Percentiles rank a stretch among this genome's conserved stretches.
phyloP scores from a whole-genome alignment of 345 rosid genomes.

The Populus ilicifolia region DNA sequence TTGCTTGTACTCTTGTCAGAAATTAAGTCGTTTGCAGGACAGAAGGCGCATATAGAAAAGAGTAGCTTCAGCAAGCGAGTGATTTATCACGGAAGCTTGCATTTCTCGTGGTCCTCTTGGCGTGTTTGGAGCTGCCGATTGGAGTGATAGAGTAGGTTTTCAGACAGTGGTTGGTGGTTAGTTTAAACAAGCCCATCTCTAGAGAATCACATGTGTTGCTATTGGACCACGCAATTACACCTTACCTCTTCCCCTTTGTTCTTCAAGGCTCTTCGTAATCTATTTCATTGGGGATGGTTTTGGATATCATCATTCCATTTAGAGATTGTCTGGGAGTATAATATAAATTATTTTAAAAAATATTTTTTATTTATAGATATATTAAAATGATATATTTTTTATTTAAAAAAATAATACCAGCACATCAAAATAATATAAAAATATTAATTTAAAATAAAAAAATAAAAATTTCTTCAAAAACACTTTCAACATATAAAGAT shows the following conservation, averaged over 20 bases:
- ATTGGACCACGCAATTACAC: slow-evolving; percentile 1
- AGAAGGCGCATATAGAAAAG: neutral
- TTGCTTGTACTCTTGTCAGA: slow-evolving; percentile 1
- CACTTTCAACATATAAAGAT: too few species aligned
- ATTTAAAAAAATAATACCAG: too few species aligned
- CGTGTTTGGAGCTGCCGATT: neutral
- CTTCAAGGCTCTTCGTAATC: neutral
- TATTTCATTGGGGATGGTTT: neutral
- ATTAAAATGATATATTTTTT: too few species aligned
- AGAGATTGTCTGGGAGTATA: too few species aligned
- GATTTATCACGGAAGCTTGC: neutral
- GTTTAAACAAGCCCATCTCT: neutral
- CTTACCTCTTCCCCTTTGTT: neutral
- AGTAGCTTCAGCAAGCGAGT: too few species aligned
- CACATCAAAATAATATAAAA: too few species aligned
- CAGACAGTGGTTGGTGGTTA: neutral
- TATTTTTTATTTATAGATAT: too few species aligned
- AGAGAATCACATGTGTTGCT: neutral
- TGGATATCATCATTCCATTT: neutral
- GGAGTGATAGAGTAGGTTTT: neutral
- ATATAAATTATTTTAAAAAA: too few species aligned
- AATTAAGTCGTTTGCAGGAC: neutral
- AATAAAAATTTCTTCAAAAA: too few species aligned
- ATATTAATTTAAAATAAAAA: too few species aligned
- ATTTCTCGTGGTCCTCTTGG: neutral